Evolutionary conservation across 176 grass and related monocot genomes (phyloP).

Genomic region (Oryza punctata): DNA sequence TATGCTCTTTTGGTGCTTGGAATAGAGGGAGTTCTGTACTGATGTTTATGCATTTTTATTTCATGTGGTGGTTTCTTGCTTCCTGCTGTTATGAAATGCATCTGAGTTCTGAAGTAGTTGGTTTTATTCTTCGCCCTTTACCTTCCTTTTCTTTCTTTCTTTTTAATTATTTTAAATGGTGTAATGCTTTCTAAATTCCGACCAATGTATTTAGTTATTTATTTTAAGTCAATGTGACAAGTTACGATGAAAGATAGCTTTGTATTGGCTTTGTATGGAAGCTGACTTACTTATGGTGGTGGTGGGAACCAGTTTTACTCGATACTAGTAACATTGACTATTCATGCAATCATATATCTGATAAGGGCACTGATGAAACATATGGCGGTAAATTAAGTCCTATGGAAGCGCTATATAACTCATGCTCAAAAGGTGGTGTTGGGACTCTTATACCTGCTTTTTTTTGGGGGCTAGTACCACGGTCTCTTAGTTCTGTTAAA

Average conservation of each 20-base stretch:
- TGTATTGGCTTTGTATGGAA: not conserved
- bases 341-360: not conserved
- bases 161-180: not conserved
- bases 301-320: not conserved
- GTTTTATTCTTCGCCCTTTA: not conserved
- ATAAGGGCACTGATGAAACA: not conserved
- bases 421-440: not conserved
- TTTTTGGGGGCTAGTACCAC: not conserved
- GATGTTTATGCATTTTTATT: slow-evolving; percentile 21
- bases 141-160: not conserved
- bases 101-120: slow-evolving; percentile 4
- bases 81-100: not conserved
- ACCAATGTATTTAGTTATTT: not conserved
- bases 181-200: not conserved
- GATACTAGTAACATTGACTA: not conserved
- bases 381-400: slow-evolving; percentile 1
- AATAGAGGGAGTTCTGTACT: not conserved
- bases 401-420: slow-evolving; percentile 13
- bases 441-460: slow-evolving; percentile 9
- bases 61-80: slow-evolving; percentile 20
- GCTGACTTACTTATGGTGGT: not conserved
- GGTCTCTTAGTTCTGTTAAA: not conserved
- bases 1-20: not conserved
- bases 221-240: not conserved
- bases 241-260: not conserved